These are phyloP conservation scores for Choanephora cucurbitarum DNA, from an alignment of 371 early-diverging fungal species.

Conservation along the genomic window DNA sequence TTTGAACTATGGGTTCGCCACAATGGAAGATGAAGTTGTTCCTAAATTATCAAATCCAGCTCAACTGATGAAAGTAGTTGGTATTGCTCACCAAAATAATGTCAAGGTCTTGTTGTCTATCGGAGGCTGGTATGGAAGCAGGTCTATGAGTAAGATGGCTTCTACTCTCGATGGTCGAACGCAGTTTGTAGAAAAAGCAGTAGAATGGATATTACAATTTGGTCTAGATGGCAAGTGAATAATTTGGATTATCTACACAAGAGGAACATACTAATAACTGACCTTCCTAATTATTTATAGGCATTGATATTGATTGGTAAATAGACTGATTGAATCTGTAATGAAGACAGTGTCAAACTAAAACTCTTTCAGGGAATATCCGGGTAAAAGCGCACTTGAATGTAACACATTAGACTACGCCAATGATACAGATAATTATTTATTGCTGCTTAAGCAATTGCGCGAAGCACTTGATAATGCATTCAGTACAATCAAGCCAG, in stretches of 20 bases:
- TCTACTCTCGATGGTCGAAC: conserved; percentile 7
- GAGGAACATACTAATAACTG: too few relatives aligned
- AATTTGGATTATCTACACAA: too few relatives aligned
- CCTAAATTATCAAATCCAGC: conserved; percentile 14
- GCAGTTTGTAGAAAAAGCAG: conserved; percentile 6
- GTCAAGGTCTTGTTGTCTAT: conserved; percentile 55
- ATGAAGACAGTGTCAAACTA: too few relatives aligned
- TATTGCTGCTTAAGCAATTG: conserved; percentile 61
- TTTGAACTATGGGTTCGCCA: conserved; percentile 25
- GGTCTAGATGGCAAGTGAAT: conserved; percentile 18
- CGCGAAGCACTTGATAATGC: conserved; percentile 56
- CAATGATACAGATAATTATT: conserved; percentile 48
- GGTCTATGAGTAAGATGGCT: conserved; percentile 18
- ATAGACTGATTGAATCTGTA: background rate
- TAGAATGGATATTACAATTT: conserved; percentile 18
- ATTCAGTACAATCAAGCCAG: conserved; percentile 23
- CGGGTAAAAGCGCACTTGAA: conserved; percentile 52
- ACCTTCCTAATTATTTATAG: conserved; percentile 1
- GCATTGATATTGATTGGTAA: conserved; percentile 40
- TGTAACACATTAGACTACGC: conserved; percentile 48
- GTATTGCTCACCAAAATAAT: conserved; percentile 45
- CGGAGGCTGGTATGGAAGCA: conserved; percentile 72
- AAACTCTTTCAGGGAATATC: conserved; percentile 45
- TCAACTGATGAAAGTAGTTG: conserved; percentile 20
- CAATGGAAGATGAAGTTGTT: conserved; percentile 13